These are phyloP conservation scores for Cercospora beticola DNA, from an alignment of 2,329 filamentous ascomycete genomes.

Conservation along the genomic window DNA sequence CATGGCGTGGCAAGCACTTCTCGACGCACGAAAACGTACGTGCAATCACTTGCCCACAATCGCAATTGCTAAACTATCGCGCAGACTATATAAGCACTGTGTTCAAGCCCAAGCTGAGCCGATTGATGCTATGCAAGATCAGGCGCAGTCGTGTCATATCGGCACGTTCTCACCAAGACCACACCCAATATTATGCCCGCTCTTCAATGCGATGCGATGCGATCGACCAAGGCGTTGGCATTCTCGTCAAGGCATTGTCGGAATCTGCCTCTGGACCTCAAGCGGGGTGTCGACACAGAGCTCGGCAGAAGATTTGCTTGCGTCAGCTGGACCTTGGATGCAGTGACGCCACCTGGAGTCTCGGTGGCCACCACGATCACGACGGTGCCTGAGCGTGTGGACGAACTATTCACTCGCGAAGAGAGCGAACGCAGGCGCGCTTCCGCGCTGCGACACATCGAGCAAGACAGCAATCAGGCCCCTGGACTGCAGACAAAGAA, in stretches of 20 bases:
- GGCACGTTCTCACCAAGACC: not conserved
- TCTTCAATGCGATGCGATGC: not conserved
- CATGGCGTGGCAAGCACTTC: not conserved
- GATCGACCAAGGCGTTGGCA: not conserved
- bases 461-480: not conserved
- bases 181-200: not conserved
- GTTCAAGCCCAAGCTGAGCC: not conserved
- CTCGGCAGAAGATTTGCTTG: constrained; percentile 21
- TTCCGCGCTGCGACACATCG: not conserved
- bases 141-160: not conserved
- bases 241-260: not conserved
- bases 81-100: not conserved
- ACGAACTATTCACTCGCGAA: constrained; percentile 10
- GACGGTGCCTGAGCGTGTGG: not conserved
- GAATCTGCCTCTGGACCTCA: constrained; percentile 2
- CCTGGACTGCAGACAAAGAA: constrained; percentile 4
- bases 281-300: constrained; percentile 17
- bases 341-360: constrained; percentile 19
- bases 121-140: not conserved
- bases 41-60: not conserved
- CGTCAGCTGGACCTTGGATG: constrained; percentile 22
- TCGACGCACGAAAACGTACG: not conserved
- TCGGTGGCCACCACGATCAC: not conserved
- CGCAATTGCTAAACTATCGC: not conserved
- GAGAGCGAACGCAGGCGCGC: not conserved